Conservation (phyloP, 257 asterid genomes). For the Forsythia suspensa region DNA sequence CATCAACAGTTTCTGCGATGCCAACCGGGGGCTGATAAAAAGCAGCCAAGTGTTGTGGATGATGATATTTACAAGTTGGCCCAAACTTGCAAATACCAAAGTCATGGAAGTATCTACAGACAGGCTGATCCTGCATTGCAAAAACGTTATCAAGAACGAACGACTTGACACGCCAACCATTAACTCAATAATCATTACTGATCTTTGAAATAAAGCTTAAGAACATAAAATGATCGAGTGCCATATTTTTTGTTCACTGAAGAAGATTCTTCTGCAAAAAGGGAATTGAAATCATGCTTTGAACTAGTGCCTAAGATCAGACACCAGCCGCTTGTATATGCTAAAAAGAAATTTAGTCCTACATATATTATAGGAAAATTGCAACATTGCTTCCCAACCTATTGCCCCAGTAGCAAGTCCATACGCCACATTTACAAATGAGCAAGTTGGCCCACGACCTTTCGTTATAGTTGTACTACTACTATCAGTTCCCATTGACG, state of each 20-base stretch:
- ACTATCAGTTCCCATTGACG: too few species aligned
- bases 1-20: constrained; percentile 26
- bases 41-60: constrained; percentile 55
- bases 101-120: constrained; percentile 68
- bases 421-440: too few species aligned
- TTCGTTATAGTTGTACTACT: too few species aligned
- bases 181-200: not conserved
- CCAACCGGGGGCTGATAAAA: constrained; percentile 35
- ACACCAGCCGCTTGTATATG: not conserved
- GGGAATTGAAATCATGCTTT: not conserved
- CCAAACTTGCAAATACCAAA: constrained; percentile 93
- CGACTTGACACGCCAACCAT: not conserved
- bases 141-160: not conserved
- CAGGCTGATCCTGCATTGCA: constrained; percentile 64
- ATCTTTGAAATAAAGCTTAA: not conserved
- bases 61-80: constrained; percentile 83
- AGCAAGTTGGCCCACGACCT: too few species aligned
- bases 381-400: too few species aligned
- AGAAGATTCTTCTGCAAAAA: not conserved
- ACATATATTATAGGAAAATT: not conserved
- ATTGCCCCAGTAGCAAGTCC: too few species aligned
- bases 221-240: not conserved
- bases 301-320: not conserved
- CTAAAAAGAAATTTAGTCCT: not conserved
- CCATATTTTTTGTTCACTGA: too few species aligned